A percentile compares a stretch with the other conserved stretches of the same genome.
phyloP scores from a whole-genome alignment of 495 filamentous ascomycete species.

The Aspergillus sparsus region DNA sequence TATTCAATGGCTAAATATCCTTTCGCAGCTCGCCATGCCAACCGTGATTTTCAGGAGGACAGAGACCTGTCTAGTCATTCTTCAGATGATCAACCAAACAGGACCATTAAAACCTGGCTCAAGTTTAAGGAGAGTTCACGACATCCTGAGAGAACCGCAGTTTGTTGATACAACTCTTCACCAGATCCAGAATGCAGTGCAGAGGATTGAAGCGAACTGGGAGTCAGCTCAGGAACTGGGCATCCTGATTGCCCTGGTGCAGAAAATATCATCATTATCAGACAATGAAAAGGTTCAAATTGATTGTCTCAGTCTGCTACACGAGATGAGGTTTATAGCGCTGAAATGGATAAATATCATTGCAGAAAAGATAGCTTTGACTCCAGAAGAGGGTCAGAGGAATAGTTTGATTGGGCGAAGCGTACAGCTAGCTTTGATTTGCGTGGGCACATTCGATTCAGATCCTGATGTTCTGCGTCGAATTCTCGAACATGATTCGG shows the following conservation, averaged over 20 bases:
- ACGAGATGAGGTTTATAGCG: conserved; percentile 13
- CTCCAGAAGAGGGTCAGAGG: conserved; percentile 20
- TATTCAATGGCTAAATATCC: conserved; percentile 59
- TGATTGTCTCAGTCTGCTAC: conserved; percentile 12
- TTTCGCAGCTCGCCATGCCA: conserved; percentile 49
- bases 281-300: conserved; percentile 13
- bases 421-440: conserved; percentile 37
- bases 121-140: conserved; percentile 28
- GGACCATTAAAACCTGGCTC: conserved; percentile 32
- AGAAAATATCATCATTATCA: conserved; percentile 41
- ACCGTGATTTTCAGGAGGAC: conserved; percentile 48
- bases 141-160: conserved; percentile 28
- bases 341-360: conserved; percentile 22
- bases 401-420: conserved; percentile 28
- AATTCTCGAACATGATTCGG: conserved; percentile 18
- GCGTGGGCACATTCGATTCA: conserved; percentile 39
- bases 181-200: conserved; percentile 25
- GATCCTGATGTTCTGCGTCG: conserved; percentile 19
- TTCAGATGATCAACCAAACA: conserved; percentile 53
- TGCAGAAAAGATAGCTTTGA: conserved; percentile 13
- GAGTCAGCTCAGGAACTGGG: conserved; percentile 41
- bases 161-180: conserved; percentile 28
- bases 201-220: conserved; percentile 52
- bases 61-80: conserved; percentile 46
- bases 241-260: conserved; percentile 36